A percentile compares a stretch with the other conserved stretches of the same genome.
These are phyloP conservation scores for Limnanthes douglasii DNA, from an alignment of 345 rosid species.

Conservation along the genomic window DNA sequence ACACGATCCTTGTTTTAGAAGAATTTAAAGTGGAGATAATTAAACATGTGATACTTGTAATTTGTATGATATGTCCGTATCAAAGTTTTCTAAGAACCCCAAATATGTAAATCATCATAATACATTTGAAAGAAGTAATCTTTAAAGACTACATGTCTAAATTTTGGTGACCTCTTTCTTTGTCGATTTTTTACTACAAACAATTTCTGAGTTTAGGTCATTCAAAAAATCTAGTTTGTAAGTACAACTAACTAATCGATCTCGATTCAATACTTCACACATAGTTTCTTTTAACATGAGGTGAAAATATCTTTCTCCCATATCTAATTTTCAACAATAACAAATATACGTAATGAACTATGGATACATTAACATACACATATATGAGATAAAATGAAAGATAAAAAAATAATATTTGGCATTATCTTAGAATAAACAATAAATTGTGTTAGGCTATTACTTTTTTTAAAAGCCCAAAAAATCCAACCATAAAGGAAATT, in stretches of 20 bases:
- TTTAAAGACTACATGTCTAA: slow-evolving; percentile 21
- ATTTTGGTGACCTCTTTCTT: slow-evolving; percentile 26
- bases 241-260: slow-evolving; percentile 55
- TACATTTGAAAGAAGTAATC: slow-evolving; percentile 54
- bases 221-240: slow-evolving; percentile 27
- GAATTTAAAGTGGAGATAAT: slow-evolving; percentile 29
- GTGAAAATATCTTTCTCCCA: slow-evolving; percentile 3
- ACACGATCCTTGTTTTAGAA: slow-evolving; percentile 38
- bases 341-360: not conserved
- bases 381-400: slow-evolving; percentile 40
- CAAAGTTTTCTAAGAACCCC: slow-evolving; percentile 41
- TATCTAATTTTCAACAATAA: not conserved
- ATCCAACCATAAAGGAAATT: not conserved
- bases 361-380: not conserved
- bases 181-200: slow-evolving; percentile 23
- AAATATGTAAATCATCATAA: slow-evolving; percentile 41
- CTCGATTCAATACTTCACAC: slow-evolving; percentile 59
- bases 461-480: not conserved
- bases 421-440: slow-evolving; percentile 7
- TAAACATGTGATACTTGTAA: slow-evolving; percentile 26
- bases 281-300: slow-evolving; percentile 34
- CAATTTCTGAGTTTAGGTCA: slow-evolving; percentile 25
- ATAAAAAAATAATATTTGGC: slow-evolving; percentile 32
- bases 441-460: not conserved
- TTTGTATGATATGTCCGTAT: slow-evolving; percentile 28